phyloP scores from a whole-genome alignment of 805 yeast genomes.

The Zygosaccharomyces bisporus region DNA sequence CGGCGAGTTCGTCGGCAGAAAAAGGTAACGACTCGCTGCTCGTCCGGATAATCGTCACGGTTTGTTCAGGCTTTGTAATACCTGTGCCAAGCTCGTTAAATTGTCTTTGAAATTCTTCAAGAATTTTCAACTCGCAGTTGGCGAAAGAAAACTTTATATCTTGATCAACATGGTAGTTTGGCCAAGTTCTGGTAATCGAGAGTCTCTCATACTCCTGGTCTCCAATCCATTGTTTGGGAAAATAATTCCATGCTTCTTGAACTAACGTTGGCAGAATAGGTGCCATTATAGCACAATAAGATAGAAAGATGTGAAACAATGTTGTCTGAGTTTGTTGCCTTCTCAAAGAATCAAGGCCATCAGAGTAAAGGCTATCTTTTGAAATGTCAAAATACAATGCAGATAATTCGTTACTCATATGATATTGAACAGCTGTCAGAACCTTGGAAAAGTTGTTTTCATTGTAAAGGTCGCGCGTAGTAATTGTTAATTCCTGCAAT shows the following conservation, averaged over 20 bases:
- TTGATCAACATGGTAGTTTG: conserved; percentile 5
- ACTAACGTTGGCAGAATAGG: conserved; percentile 82
- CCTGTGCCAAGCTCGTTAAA: conserved; percentile 21
- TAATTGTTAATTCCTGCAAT: conserved; percentile 45
- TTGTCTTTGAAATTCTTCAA: conserved; percentile 20
- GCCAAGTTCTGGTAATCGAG: conserved; percentile 11
- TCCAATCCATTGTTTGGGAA: conserved; percentile 37
- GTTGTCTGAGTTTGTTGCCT: conserved; percentile 56
- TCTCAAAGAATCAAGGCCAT: conserved; percentile 40
- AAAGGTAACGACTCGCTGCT: conserved; percentile 13
- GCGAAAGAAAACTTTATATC: conserved; percentile 14
- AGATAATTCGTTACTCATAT: conserved; percentile 72
- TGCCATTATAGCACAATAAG: conserved; percentile 63
- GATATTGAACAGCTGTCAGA: conserved; percentile 61
- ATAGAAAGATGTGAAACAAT: conserved; percentile 51
- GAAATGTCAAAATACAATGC: conserved; percentile 81
- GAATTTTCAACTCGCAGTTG: conserved; percentile 18
- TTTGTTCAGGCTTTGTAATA: conserved; percentile 26
- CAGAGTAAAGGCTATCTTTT: conserved; percentile 84
- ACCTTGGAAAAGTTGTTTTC: conserved; percentile 65
- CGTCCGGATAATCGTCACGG: conserved; percentile 31
- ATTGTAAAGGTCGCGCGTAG: conserved; percentile 45
- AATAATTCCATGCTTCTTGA: conserved; percentile 81
- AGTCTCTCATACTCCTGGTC: conserved; percentile 1
- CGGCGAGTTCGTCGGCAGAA: conserved; percentile 46